Evolutionary conservation across 129 eudicot genomes (phyloP), one percentile per base, ranked within the genome.

Genomic region (Flaveria robusta): DNA sequence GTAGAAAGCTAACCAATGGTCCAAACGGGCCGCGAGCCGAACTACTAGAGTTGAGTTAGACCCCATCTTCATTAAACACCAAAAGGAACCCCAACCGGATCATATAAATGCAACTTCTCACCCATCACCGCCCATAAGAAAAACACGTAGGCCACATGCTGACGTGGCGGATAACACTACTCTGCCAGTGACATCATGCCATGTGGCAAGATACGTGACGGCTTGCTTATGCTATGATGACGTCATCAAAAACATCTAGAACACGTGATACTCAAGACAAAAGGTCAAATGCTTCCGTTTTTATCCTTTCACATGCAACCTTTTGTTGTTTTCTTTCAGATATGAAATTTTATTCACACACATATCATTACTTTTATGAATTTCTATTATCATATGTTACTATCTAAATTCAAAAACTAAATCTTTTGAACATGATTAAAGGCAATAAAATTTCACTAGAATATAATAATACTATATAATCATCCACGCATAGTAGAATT

Each of bases 191-290:
- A 65, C 67, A 51, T 63, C 43, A 37, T 62, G 82, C 56, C 82
- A 65, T 6, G 68, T 79, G 74, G 74, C 59, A 72, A 4, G 0
- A 19, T 64, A 4, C 42, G 74, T 66, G 83, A 80, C 74, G 19
- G 20, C 16, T 27, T 73, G 75, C 75, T 66, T 66, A 66, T 10
- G 70, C 26, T 13, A 43, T 27, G 27, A 2, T 80, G 70, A 66
- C 41, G 54, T 55, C 79, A 52, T 52, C 67, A 52, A 29, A 74
- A 18, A 68, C 74, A 73, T 74, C 79, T 73, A 80, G 83, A 80
- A 66, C 79, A 80, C 83, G 79, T 80, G 69, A 66, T 66, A 42
- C 68, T 77, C 72, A 20, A 59, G 72, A 62, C 66, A 51, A 79
- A 39, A 50, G 23, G 83, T 65, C 83, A 79, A 66, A 80, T 42